phyloP scores from a whole-genome alignment of 1,139 yeast genomes.

The Meyerozyma guilliermondii region DNA sequence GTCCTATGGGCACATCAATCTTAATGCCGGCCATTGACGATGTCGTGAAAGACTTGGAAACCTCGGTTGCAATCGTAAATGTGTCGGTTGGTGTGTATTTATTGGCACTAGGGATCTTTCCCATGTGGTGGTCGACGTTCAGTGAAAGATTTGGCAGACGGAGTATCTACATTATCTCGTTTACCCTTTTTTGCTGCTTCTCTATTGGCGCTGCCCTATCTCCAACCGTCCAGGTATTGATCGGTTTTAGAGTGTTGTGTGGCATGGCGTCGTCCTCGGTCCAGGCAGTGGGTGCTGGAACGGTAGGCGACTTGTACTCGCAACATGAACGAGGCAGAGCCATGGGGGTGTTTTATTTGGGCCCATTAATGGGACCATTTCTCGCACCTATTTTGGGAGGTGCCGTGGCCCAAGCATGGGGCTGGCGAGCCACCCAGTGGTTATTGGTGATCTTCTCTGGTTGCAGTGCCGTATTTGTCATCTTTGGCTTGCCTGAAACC shows the following conservation, averaged over 20 bases:
- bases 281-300: slow-evolving; percentile 88
- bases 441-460: slow-evolving; percentile 68
- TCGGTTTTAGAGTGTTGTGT: slow-evolving; percentile 62
- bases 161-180: slow-evolving; percentile 65
- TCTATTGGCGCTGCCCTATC: slow-evolving; percentile 70
- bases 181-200: slow-evolving; percentile 57
- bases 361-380: slow-evolving; percentile 79
- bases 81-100: slow-evolving; percentile 77
- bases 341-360: slow-evolving; percentile 76
- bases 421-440: slow-evolving; percentile 92
- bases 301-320: slow-evolving; percentile 67
- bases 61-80: slow-evolving; percentile 59
- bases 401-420: slow-evolving; percentile 64
- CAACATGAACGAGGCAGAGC: slow-evolving; percentile 73
- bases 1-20: slow-evolving; percentile 91
- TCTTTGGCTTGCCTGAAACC: slow-evolving; percentile 72
- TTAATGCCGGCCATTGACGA: slow-evolving; percentile 73
- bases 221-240: slow-evolving; percentile 55
- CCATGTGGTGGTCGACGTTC: slow-evolving; percentile 85
- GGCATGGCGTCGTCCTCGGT: slow-evolving; percentile 87
- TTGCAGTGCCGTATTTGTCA: slow-evolving; percentile 41
- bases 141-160: slow-evolving; percentile 76
- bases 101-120: slow-evolving; percentile 70
- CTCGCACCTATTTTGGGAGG: slow-evolving; percentile 82
- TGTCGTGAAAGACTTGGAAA: slow-evolving; percentile 49